Percentiles rank a stretch among this genome's conserved stretches.
Conservation (phyloP, 2,329 filamentous ascomycete species). For the Plectosphaerella sp. region DNA sequence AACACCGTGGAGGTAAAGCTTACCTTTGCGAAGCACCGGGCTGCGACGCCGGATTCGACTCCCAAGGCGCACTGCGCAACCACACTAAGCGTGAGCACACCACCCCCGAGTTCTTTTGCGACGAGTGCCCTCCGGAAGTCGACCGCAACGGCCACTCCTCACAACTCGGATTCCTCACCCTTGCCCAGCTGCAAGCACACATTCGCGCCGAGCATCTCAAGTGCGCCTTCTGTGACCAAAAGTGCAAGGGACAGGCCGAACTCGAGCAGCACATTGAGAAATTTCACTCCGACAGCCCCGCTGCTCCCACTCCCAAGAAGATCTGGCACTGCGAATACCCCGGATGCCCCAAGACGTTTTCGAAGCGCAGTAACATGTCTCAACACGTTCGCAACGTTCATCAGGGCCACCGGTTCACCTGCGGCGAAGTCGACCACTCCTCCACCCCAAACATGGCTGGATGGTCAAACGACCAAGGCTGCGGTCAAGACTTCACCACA, state of each 20-base stretch:
- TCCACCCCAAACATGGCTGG: constrained; percentile 50
- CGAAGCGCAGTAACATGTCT: constrained; percentile 76
- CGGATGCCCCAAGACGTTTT: constrained; percentile 73
- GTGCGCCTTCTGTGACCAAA: constrained; percentile 71
- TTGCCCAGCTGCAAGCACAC: constrained; percentile 67
- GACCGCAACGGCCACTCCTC: constrained; percentile 32
- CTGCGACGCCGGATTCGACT: constrained; percentile 71
- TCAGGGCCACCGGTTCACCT: constrained; percentile 73
- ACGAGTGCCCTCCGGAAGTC: constrained; percentile 55
- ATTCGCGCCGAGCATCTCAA: constrained; percentile 67
- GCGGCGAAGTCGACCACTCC: constrained; percentile 62
- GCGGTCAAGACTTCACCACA: constrained; percentile 69
- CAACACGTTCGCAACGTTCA: constrained; percentile 76
- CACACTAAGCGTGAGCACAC: constrained; percentile 70
- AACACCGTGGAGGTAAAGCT: constrained; percentile 68
- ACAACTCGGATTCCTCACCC: constrained; percentile 64
- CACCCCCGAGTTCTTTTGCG: constrained; percentile 69
- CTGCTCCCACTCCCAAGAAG: constrained; percentile 54
- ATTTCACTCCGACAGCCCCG: constrained; percentile 59
- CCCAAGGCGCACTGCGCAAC: constrained; percentile 62
- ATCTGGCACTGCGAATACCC: constrained; percentile 61
- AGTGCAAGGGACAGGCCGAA: constrained; percentile 61
- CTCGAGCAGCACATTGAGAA: constrained; percentile 76
- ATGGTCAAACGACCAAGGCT: constrained; percentile 67
- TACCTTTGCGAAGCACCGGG: constrained; percentile 60